phyloP scores from a whole-genome alignment of 257 asterid species.

The Penstemon davidsonii region DNA sequence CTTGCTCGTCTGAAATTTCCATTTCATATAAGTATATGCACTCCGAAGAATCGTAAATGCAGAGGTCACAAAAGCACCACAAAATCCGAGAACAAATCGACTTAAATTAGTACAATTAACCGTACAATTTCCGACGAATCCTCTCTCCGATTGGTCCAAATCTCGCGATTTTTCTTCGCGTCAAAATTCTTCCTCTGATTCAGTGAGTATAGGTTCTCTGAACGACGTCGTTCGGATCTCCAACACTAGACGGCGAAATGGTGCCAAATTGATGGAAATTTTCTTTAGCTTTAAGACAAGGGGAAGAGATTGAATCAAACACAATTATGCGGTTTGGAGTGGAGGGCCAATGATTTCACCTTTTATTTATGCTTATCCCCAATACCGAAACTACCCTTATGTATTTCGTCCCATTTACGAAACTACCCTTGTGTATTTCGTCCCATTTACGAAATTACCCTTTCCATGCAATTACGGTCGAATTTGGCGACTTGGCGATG shows the following conservation, averaged over 20 bases:
- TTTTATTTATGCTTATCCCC: constrained; percentile 39
- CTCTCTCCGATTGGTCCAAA: constrained; percentile 34
- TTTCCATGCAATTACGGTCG: constrained; percentile 44
- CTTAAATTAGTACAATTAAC: constrained; percentile 16
- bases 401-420: not conserved
- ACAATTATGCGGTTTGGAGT: constrained; percentile 28
- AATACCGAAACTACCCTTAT: constrained; percentile 41
- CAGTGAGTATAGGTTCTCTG: constrained; percentile 18
- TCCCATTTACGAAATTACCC: constrained; percentile 36
- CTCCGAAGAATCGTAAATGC: not conserved
- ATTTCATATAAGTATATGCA: not conserved
- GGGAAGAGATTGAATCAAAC: constrained; percentile 1
- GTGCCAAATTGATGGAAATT: constrained; percentile 16
- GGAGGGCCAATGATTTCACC: constrained; percentile 38
- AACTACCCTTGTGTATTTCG: constrained; percentile 25
- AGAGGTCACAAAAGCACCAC: not conserved
- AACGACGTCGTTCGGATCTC: constrained; percentile 31
- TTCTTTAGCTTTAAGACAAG: constrained; percentile 19
- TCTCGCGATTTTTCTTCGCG: constrained; percentile 21
- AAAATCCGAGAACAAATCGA: constrained; percentile 23
- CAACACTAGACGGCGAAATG: constrained; percentile 14
- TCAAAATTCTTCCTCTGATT: not conserved
- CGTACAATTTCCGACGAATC: constrained; percentile 14
- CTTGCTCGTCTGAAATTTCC: constrained; percentile 28
- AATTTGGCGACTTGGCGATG: constrained; percentile 29